Evolutionary conservation across 352 stramenopile species (phyloP), one percentile per base, ranked within the genome.

Genomic region (Peronosclerospora sorghi): DNA sequence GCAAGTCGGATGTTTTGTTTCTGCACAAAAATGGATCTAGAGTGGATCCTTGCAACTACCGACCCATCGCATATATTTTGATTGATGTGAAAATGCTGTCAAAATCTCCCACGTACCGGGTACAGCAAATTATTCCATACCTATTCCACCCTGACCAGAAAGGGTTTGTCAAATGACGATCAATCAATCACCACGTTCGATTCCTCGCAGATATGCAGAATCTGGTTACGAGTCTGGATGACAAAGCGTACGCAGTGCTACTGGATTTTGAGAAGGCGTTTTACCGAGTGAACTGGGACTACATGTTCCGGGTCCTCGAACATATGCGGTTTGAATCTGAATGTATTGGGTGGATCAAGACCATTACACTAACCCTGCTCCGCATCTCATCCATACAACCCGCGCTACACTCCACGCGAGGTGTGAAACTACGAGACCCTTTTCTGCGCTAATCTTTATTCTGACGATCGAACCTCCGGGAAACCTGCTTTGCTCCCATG

Each of bases 21-120:
- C 12, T 48, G 3, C 41, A 41, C 15, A 49, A 49, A 14, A 55
- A 49, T n/a, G 32, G 24, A n/a, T 18, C 36, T 3, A 39, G 39
- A 20, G n/a, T 17, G 2, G 28, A 35, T 8, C 35, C 18, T 14
- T 23, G 20, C 1, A 56, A 45, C 8, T 50, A 27, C 18, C 19
- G 35, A 1, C 40, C 35, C 0, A 56, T 56, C n/a, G 7, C 35
- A 0, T 12, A 50, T 7, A 43, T 56, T 5, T 40, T 26, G 10
- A 35, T 50, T 8, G 37, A 44, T 26, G 34, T 26, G 8, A 40
- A 12, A 26, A n/a, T 23, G 8, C 34, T 32, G 12, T 44, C 36
- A 18, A 43, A 43, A n/a, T n/a, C 23, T n/a, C 36, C 32, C 20
- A 30, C 21, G 21, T 43, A 43, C n/a, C 36, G 21, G 32, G 4